phyloP scores from a whole-genome alignment of 1,139 yeast species.

The Magnusiomyces sp. region DNA sequence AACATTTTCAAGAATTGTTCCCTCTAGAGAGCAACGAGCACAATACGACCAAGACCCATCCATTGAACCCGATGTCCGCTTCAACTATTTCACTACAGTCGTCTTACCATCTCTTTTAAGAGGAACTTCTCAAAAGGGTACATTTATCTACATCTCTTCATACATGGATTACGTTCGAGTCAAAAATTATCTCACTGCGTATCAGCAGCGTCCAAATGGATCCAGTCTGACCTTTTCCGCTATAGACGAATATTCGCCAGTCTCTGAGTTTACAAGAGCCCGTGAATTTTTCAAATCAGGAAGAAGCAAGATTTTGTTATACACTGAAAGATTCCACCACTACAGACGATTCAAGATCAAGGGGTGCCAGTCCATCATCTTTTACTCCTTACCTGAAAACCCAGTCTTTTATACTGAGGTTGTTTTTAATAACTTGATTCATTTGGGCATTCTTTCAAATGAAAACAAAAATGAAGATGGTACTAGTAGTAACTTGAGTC shows the following conservation, averaged over 20 bases:
- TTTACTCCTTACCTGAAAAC: constrained; percentile 80
- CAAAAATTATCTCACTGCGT: constrained; percentile 52
- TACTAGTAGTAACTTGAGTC: neutral
- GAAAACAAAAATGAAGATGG: too few species aligned
- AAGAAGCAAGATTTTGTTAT: constrained; percentile 60
- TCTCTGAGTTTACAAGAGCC: constrained; percentile 59
- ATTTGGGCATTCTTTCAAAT: constrained; percentile 38
- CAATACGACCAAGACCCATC: constrained; percentile 35
- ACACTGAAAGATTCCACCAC: constrained; percentile 90
- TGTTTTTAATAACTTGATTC: constrained; percentile 39
- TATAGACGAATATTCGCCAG: constrained; percentile 72
- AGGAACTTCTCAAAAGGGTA: constrained; percentile 57
- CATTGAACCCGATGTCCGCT: constrained; percentile 61
- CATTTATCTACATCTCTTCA: constrained; percentile 72
- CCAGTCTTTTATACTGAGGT: constrained; percentile 78
- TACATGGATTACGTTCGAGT: constrained; percentile 80
- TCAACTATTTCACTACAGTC: constrained; percentile 68
- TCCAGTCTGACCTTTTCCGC: constrained; percentile 43
- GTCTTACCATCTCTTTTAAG: constrained; percentile 61
- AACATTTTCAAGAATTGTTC: constrained; percentile 44
- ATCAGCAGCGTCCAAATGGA: constrained; percentile 22
- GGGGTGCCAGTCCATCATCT: constrained; percentile 77
- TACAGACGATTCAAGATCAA: constrained; percentile 75
- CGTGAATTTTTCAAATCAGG: constrained; percentile 62
- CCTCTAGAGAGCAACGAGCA: constrained; percentile 8